Base-by-base conservation (phyloP, 2,329 filamentous ascomycete genomes). In the Dothidotthia symphoricarpi region DNA sequence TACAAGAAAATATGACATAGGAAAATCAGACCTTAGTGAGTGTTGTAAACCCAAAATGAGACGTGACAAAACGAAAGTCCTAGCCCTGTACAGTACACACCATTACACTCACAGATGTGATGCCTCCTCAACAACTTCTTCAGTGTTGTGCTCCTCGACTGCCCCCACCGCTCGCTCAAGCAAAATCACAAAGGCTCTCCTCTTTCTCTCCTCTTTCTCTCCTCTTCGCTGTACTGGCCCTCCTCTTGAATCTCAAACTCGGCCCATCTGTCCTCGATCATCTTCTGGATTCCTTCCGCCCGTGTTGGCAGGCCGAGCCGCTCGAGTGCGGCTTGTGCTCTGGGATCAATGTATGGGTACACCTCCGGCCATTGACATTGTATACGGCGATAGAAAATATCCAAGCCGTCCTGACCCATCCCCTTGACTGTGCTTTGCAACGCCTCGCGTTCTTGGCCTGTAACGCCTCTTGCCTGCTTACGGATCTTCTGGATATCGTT, bases 341-440 rank as follows among this genome's bases (percentile, higher is more conserved):
- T 53, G 10, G 55, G 47, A 50, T 72, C 69, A 4, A 69, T 49
- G 41, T 67, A 72, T 2, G 69, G 69, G 51, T 55, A 72, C 0
- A 55, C 49, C 13, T 60, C 55, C 6, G 49, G 39, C 69, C 69
- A 73, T 28, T 61, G 36, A 55, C 68, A 67, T 46, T 72, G 68
- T 11, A 71, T 55, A 0, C 70, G 49, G 4, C 70, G 53, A 24
- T 64, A 64, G 47, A 73, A 72, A 40, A 72, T 71, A 30, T 72
- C 63, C 2, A 69, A 45, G 0, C 69, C 69, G 1, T 63, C 68
- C 32, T 61, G 54, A 3, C 68, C 69, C 12, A 73, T 42, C 0
- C 69, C 70, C 34, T 72, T 71, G 47, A 72, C 59, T 34, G 53
- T 59, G 8, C 57, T 46, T 7, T 61, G 51, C n/a, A 69, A 45